Evolutionary conservation across 2,329 filamentous ascomycete genomes (phyloP), one percentile per base, ranked within the genome.

Genomic region (Aspergillus sp.): DNA sequence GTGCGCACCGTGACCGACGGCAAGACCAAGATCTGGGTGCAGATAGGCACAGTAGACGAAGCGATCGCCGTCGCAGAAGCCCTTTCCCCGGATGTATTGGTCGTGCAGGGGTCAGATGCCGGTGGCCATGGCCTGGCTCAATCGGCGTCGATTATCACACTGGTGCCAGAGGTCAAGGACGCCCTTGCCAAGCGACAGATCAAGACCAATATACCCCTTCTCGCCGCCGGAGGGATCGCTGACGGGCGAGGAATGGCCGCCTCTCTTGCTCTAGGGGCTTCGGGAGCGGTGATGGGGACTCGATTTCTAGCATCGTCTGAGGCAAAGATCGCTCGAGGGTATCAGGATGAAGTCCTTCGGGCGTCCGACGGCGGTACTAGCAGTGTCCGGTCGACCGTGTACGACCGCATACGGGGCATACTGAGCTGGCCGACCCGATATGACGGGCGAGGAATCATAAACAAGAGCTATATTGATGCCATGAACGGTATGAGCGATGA

Each of bases 271-370:
- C 76, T 87, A 0, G 85, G 85, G 0, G 84, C 85, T 1, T 72
- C 76, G 0, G 88, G 85, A 0, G 80, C 83, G 0, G 85, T 81
- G 0, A 81, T 91, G 79, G 89, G 89, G 0, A 91, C 89, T 0
- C 80, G 87, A 7, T 87, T 89, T 60, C 80, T 91, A 0, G 86
- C 86, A 0, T 71, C 76, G 3, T 66, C 69, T 0, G 84, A 87
- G 69, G 80, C 82, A 2, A 76, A 74, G 31, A 79, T 87, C 28
- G 69, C 81, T 1, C 72, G 73, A 43, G 84, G 83, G 0, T 87
- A 87, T 65, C 77, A 77, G 64, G 64, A 78, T 3, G 83, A 82
- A 58, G 75, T 86, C 0, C 57, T 87, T 1, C 69, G 77, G 6
- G 81, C 80, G 0, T 74, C 63, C 1, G 85, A 87, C 69, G 85